Conservation (phyloP, 441 rosid species). For the Adansonia madagascariensis region DNA sequence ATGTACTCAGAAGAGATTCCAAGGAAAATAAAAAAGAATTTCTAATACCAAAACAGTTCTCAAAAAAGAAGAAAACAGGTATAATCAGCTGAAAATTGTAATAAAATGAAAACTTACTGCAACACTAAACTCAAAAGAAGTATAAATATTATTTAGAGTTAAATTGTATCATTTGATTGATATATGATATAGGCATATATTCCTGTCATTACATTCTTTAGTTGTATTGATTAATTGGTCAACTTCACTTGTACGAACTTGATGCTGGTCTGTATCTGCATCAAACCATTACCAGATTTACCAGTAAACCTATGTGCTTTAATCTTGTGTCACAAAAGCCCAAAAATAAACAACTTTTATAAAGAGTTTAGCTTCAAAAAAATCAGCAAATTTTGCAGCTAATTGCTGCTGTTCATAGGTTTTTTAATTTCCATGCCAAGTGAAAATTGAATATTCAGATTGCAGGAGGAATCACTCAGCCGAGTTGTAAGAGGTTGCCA, state of each 20-base stretch:
- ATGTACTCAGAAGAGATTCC: neutral
- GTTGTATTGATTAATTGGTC: neutral
- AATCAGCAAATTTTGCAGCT: conserved; percentile 78
- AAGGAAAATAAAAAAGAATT: neutral
- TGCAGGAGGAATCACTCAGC: conserved; percentile 90
- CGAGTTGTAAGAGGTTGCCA: conserved; percentile 86
- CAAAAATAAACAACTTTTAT: neutral
- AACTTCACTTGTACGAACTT: neutral
- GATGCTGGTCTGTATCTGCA: neutral
- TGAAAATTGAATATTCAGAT: conserved; percentile 86
- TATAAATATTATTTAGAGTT: neutral
- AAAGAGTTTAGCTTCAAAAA: conserved; percentile 70
- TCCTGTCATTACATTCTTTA: neutral
- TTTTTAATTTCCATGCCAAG: conserved; percentile 97
- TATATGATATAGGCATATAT: neutral
- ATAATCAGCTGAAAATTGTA: neutral
- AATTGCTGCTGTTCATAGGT: conserved; percentile 83
- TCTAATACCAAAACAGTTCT: neutral
- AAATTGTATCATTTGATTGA: neutral
- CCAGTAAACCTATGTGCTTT: neutral
- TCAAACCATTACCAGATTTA: neutral
- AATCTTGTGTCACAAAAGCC: conserved; percentile 21
- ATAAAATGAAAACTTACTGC: neutral
- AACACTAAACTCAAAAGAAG: conserved; percentile 18
- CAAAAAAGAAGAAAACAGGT: neutral